Base-by-base conservation (phyloP, 768 basidiomycete species). In the Serendipita indica region DNA sequence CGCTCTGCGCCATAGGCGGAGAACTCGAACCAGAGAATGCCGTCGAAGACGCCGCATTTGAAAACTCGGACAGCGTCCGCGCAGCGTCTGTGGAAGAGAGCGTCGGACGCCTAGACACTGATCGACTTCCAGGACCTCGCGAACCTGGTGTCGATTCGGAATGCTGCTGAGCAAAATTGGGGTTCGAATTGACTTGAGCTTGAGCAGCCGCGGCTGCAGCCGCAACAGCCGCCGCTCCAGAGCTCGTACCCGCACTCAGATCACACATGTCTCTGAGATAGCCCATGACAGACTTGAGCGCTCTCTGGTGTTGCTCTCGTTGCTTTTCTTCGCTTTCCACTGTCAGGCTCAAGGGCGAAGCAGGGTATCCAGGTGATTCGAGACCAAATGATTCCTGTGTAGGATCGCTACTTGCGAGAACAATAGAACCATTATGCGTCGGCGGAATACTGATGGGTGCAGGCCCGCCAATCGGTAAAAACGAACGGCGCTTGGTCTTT, bases 221-320 rank as follows among this genome's bases (percentile, higher is more conserved):
- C 4, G 49, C 22, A 4, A 54, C 49, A 12, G 49, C 49, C 7
- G 49, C 49, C 22, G 49, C 49, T 25, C 49, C 49, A 16, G 30
- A 4, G 20, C 57, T 57, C 18, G 59, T 80, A 81, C 64, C 78
- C 63, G 82, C 69, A 16, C 83, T 83, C 30, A 99, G 75, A 66
- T 99, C 96, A 66, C 92, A 86, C 81, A 99, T 85, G 65, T 99
- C 96, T 65, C 83, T 82, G 18, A 99, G 77, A 70, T 98, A 99
- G 4, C 91, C 89, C 86, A 98, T 93, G 16, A 99, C 81, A 7
- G 88, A 86, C 58, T 88, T 80, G 57, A 99, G 75, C 32, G 89
- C 91, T 41, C 86, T 78, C 65, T 39, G 57, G 80, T 82, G 67
- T 85, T 84, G 30, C 28, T 63, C 34, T 4, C 61, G 35, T 33